Evolutionary conservation across 768 basidiomycete species (phyloP).

Genomic region (Boletus subparvulus): DNA sequence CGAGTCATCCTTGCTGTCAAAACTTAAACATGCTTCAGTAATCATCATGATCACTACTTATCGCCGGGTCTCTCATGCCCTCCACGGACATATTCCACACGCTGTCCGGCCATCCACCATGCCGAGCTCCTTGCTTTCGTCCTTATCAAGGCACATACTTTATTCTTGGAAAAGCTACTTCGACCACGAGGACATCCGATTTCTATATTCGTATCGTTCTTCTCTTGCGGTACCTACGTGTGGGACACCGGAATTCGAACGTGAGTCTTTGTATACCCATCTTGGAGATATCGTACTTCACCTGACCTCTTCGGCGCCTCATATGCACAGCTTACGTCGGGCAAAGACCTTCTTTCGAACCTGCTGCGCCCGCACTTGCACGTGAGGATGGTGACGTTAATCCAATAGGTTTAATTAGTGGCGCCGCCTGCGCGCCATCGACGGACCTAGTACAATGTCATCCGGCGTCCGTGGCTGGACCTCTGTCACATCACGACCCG

Average conservation of each 20-base stretch:
- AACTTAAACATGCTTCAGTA: slow-evolving; percentile 8
- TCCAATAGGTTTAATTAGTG: neutral
- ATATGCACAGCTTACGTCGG: neutral
- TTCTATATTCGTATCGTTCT: neutral
- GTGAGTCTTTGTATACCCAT: neutral
- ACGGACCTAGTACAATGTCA: neutral
- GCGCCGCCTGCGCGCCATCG: neutral
- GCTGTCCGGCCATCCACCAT: neutral
- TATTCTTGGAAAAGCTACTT: neutral
- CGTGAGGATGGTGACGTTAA: neutral
- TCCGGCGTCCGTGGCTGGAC: no score
- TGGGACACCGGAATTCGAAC: neutral
- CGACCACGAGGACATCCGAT: neutral
- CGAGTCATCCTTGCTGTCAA: slow-evolving; percentile 2
- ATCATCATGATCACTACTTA: neutral
- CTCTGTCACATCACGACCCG: neutral
- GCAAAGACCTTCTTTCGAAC: neutral
- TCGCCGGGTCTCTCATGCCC: neutral
- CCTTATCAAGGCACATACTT: neutral
- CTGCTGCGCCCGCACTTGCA: neutral
- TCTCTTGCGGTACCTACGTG: neutral
- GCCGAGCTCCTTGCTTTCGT: neutral
- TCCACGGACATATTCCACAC: slow-evolving; percentile 6
- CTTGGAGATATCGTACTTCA: neutral
- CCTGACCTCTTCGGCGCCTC: neutral